A percentile compares a stretch with the other conserved stretches of the same genome.
Evolutionary conservation across 2,329 filamentous ascomycete genomes (phyloP).

Genomic region (Stromatinia cepivora): DNA sequence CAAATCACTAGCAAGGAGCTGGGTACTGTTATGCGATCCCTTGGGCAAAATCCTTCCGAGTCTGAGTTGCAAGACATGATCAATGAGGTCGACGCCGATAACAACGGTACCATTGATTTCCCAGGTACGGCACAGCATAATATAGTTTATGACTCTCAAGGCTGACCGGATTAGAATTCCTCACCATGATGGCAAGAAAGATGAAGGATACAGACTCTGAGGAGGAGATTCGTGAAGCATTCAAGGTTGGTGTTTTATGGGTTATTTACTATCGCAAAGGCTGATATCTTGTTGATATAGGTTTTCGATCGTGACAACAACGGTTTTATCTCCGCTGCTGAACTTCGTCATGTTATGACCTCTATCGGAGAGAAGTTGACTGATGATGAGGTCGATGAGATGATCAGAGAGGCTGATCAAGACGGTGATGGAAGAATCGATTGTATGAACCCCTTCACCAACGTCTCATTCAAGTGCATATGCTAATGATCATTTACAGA

Average conservation of each 20-base stretch:
- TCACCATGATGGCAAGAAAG: constrained; percentile 92
- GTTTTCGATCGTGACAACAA: constrained; percentile 90
- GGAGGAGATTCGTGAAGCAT: constrained; percentile 86
- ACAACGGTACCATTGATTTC: constrained; percentile 91
- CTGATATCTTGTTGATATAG: constrained; percentile 42
- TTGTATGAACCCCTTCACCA: constrained; percentile 58
- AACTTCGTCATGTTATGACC: constrained; percentile 88
- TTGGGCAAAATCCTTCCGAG: constrained; percentile 87
- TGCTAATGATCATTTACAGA: constrained; percentile 51
- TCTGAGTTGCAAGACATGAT: constrained; percentile 92
- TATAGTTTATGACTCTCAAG: constrained; percentile 33
- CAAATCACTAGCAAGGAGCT: constrained; percentile 92
- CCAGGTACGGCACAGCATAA: constrained; percentile 61
- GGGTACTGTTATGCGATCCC: constrained; percentile 86
- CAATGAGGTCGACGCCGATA: constrained; percentile 89
- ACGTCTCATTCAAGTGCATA: constrained; percentile 24
- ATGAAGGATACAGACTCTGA: constrained; percentile 94
- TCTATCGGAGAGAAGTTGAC: constrained; percentile 90
- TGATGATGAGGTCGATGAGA: constrained; percentile 88
- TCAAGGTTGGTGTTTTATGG: constrained; percentile 62
- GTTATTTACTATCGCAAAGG: not conserved
- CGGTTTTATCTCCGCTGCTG: constrained; percentile 85
- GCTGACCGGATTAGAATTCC: constrained; percentile 63
- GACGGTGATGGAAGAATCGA: constrained; percentile 87
- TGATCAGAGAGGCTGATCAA: constrained; percentile 89